These are phyloP conservation scores for Fraxinus xanthoxyloides DNA, from an alignment of 305 asterid species.

Conservation along the genomic window DNA sequence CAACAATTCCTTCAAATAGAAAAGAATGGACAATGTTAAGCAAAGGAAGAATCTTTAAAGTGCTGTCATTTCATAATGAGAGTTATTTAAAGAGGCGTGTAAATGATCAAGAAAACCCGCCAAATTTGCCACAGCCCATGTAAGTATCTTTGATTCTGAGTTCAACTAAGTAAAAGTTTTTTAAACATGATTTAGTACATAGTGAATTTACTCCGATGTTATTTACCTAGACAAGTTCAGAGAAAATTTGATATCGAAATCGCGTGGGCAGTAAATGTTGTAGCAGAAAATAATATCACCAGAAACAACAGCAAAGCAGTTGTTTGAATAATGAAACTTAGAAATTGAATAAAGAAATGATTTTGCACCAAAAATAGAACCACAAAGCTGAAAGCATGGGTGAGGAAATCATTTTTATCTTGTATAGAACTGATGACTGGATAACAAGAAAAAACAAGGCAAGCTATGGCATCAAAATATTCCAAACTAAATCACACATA, in stretches of 20 bases:
- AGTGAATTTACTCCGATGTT: background rate
- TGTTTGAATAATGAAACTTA: background rate
- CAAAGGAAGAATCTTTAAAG: background rate
- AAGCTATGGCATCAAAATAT: background rate
- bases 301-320: background rate
- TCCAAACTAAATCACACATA: background rate
- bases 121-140: background rate
- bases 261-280: background rate
- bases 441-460: background rate
- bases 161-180: background rate
- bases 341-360: background rate
- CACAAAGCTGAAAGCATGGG: background rate
- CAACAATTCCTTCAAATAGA: slow-evolving; percentile 49
- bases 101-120: background rate
- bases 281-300: background rate
- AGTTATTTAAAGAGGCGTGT: background rate
- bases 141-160: background rate
- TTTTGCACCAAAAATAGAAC: background rate
- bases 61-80: background rate
- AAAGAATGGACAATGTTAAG: background rate
- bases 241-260: background rate
- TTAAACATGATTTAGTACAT: background rate
- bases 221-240: background rate
- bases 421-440: background rate
- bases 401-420: background rate